Conservation (phyloP, 2,329 filamentous ascomycete genomes). For the Cladosporium sp. region DNA sequence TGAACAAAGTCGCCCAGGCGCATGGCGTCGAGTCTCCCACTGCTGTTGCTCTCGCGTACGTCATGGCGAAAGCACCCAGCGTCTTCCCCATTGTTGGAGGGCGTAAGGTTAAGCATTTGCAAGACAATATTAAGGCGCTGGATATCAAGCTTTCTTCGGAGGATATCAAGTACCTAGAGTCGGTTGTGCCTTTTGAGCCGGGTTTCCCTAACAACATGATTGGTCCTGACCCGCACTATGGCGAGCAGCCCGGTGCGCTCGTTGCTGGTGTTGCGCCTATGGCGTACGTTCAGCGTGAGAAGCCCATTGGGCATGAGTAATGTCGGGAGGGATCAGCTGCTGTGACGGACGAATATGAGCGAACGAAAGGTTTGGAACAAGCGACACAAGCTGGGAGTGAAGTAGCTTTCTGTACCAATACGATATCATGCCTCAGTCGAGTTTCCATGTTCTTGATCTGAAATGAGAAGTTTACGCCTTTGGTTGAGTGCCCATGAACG, state of each 20-base stretch:
- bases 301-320: constrained; percentile 32
- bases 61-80: constrained; percentile 65
- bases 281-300: constrained; percentile 23
- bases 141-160: constrained; percentile 54
- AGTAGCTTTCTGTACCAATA: too few species aligned
- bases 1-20: constrained; percentile 56
- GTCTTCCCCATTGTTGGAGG: constrained; percentile 71
- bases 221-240: constrained; percentile 27
- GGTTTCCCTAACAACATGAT: constrained; percentile 65
- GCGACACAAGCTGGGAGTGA: too few species aligned
- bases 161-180: constrained; percentile 64
- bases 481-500: too few species aligned
- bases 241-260: constrained; percentile 22
- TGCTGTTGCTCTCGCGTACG: constrained; percentile 58
- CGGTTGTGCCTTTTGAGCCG: constrained; percentile 55
- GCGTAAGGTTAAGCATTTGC: constrained; percentile 63
- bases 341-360: too few species aligned
- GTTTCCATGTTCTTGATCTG: too few species aligned
- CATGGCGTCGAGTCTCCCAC: constrained; percentile 41
- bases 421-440: too few species aligned
- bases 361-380: too few species aligned
- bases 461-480: too few species aligned
- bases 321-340: background rate
- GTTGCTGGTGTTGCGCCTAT: constrained; percentile 26
- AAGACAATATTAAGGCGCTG: constrained; percentile 65